Conservation (phyloP, 2,329 filamentous ascomycete species). For the Cordyceps cicadae region DNA sequence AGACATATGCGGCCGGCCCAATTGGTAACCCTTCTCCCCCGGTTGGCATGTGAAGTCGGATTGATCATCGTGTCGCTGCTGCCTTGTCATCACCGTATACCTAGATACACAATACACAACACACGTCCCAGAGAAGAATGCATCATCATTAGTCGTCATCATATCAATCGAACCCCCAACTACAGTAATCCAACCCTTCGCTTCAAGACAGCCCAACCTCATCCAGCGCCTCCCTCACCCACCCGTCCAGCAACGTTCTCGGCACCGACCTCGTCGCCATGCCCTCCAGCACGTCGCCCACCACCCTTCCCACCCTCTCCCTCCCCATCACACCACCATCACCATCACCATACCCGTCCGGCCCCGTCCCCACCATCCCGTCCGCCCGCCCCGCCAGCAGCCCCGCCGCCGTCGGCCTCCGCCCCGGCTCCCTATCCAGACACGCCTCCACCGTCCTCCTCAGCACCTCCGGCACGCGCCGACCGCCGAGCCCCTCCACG, state of each 20-base stretch:
- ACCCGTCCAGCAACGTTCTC: background rate
- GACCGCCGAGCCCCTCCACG: background rate
- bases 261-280: background rate
- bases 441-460: background rate
- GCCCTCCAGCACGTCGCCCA: background rate
- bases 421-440: background rate
- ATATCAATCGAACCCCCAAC: background rate
- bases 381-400: background rate
- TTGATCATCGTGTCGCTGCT: background rate
- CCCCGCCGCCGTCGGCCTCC: background rate
- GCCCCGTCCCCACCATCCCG: background rate
- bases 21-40: background rate
- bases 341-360: background rate
- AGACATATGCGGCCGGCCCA: background rate
- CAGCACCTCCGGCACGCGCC: background rate
- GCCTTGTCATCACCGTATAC: background rate
- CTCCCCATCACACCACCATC: background rate
- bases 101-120: background rate
- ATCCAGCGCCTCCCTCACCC: background rate
- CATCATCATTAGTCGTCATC: background rate
- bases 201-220: background rate
- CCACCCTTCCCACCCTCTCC: background rate
- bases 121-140: background rate
- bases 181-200: background rate
- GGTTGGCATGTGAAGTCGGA: conserved; percentile 1